Conservation (phyloP, 441 rosid genomes). For the Populus tomentosa region DNA sequence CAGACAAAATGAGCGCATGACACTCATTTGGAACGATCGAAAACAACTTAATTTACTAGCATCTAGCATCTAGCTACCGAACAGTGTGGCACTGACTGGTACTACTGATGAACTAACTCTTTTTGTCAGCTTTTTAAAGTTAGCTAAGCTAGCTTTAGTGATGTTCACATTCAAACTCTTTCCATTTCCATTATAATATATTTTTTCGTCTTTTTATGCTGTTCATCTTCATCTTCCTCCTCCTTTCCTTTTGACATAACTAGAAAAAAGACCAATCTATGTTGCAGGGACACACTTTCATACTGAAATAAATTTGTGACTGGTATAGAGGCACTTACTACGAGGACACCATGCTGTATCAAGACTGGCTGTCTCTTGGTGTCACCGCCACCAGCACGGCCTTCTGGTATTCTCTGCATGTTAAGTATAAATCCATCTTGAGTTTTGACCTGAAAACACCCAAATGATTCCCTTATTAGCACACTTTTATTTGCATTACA, state of each 20-base stretch:
- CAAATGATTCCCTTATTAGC: background rate
- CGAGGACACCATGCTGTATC: slow-evolving; percentile 85
- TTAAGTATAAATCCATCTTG: slow-evolving; percentile 70
- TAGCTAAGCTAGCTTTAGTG: background rate
- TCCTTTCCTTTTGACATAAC: background rate
- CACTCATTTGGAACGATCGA: slow-evolving; percentile 9
- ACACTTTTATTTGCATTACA: background rate
- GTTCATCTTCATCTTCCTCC: no score
- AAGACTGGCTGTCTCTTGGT: slow-evolving; percentile 56
- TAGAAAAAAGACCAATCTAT: background rate
- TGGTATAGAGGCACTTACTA: slow-evolving; percentile 39
- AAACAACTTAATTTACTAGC: background rate
- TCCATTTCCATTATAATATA: no score
- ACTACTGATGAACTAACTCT: background rate
- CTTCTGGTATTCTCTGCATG: slow-evolving; percentile 76
- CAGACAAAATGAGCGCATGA: slow-evolving; percentile 4
- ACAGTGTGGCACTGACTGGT: background rate
- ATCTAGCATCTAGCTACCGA: background rate
- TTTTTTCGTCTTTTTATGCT: no score
- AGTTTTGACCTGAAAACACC: slow-evolving; percentile 52
- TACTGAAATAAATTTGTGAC: background rate
- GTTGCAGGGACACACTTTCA: background rate
- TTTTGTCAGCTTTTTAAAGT: background rate
- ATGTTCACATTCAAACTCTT: background rate
- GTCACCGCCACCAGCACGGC: slow-evolving; percentile 26